These are phyloP conservation scores for Cladosporium halotolerans DNA, from an alignment of 2,329 filamentous ascomycete genomes.

Conservation along the genomic window DNA sequence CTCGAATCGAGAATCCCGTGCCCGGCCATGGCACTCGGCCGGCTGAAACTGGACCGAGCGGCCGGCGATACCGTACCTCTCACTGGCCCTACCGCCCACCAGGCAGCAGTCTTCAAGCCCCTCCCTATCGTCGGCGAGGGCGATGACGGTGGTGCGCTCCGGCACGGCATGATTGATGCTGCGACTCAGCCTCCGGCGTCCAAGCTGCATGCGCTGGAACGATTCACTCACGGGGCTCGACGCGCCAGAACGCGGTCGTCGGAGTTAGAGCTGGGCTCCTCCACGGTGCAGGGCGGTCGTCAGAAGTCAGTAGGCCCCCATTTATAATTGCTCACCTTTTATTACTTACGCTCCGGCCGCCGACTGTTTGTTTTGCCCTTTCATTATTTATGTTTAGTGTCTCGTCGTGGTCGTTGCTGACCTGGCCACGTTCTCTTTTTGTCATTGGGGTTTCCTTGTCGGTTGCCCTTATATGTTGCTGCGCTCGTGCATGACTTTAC, in stretches of 20 bases:
- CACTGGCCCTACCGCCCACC: background rate
- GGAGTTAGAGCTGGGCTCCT: conserved; percentile 2
- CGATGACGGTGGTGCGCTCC: background rate
- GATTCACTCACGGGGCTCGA: conserved; percentile 1
- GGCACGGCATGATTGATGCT: background rate
- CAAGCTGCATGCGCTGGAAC: conserved; percentile 6
- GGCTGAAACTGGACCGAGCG: conserved; percentile 2
- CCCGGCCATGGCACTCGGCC: conserved; percentile 3
- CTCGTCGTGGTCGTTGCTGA: background rate
- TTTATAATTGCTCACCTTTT: conserved; percentile 5
- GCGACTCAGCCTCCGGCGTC: conserved; percentile 8
- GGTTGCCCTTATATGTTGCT: background rate
- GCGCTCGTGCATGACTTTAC: background rate
- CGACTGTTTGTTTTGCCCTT: background rate
- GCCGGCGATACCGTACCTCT: conserved; percentile 1
- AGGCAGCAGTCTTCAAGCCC: conserved; percentile 3
- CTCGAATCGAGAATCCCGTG: background rate
- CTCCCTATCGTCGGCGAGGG: conserved; percentile 3
- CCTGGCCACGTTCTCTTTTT: background rate
- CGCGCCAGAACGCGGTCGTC: conserved; percentile 7
- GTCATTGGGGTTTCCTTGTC: background rate
- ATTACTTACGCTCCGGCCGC: background rate
- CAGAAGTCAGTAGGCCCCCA: conserved; percentile 5
- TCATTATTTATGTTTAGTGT: background rate
- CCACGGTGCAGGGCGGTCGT: background rate